Base-by-base conservation (phyloP, 176 grass and related monocot genomes). In the Phoenix roebelenii region DNA sequence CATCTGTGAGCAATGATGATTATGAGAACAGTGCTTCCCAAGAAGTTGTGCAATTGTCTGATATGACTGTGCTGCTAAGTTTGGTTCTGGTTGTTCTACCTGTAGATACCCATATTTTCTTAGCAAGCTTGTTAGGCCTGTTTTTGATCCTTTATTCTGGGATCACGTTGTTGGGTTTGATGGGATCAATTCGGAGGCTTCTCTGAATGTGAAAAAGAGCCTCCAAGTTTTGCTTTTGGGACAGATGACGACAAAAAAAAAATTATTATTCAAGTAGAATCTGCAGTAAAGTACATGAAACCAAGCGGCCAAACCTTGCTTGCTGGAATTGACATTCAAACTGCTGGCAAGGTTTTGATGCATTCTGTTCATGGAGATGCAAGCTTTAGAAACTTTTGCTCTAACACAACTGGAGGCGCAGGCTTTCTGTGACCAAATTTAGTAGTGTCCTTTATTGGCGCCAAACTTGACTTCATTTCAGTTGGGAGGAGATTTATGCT, bases 81-180 rank as follows among this genome's bases (percentile, higher is more conserved):
- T 96, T 87, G 91, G 82, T 56, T 78, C 83, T 49, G 77, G 83
- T 62, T 73, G 79, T 76, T 83, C 74, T 39, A 77, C 65, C 4
- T 68, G 77, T 76, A 85, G 72, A 32, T 96, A 79, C 57, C 83
- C 20, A 86, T 80, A 78, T 49, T 32, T 87, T 54, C 49, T 96
- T 52, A 68, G 79, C 24, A 75, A 83, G 74, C 49, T 82, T 55
- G 84, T 76, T 26, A 84, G 86, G 52, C 86, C 91, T 23, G 83
- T 96, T 84, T 79, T 96, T 65, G 91, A 96, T 64, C 77, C 86
- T 18, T 86, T 87, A 75, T 83, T 86, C 69, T 96, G 86, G 86
- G 86, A 96, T 57, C 91, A 90, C 82, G 91, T 90, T 90, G 71
- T 90, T 61, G 83, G 83, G 9, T 87, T 96, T 58, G 83, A 96